A percentile compares a stretch with the other conserved stretches of the same genome.
Conservation (phyloP, 1,284 basidiomycete species). For the Phlebopus sp. region DNA sequence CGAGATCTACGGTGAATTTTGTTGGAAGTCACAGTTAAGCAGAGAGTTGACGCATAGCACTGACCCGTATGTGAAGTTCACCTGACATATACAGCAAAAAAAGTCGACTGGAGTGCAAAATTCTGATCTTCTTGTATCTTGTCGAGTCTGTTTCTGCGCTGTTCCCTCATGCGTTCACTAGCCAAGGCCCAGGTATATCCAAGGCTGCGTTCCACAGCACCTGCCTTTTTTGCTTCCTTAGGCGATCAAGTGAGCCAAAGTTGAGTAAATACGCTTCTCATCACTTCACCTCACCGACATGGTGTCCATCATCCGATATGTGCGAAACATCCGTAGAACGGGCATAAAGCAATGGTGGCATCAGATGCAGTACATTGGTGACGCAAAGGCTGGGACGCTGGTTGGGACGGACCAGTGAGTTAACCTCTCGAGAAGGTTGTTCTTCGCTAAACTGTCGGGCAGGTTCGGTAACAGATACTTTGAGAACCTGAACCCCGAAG, state of each 20-base stretch:
- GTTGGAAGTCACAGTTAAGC: no score
- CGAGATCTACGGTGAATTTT: not conserved
- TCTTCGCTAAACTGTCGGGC: constrained; percentile 9
- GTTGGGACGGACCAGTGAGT: constrained; percentile 83
- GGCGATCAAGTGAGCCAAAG: constrained; percentile 14
- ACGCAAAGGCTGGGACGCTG: constrained; percentile 80
- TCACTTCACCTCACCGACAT: constrained; percentile 35
- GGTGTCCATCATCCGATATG: constrained; percentile 73
- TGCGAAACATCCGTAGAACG: constrained; percentile 71
- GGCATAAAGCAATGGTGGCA: constrained; percentile 84
- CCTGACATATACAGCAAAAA: no score
- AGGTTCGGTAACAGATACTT: constrained; percentile 91
- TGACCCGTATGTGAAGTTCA: no score
- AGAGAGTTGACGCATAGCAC: no score
- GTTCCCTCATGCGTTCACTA: no score
- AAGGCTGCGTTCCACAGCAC: not conserved
- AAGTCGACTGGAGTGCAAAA: no score
- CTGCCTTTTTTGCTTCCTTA: not conserved
- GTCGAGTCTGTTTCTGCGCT: no score
- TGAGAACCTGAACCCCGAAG: constrained; percentile 82
- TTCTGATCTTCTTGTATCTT: no score
- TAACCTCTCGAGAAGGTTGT: not conserved
- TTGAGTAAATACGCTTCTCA: constrained; percentile 20
- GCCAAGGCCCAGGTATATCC: no score
- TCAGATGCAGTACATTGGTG: constrained; percentile 86